These are phyloP conservation scores for Blastocystis sp. DNA, from an alignment of 352 stramenopile species.

Conservation along the genomic window DNA sequence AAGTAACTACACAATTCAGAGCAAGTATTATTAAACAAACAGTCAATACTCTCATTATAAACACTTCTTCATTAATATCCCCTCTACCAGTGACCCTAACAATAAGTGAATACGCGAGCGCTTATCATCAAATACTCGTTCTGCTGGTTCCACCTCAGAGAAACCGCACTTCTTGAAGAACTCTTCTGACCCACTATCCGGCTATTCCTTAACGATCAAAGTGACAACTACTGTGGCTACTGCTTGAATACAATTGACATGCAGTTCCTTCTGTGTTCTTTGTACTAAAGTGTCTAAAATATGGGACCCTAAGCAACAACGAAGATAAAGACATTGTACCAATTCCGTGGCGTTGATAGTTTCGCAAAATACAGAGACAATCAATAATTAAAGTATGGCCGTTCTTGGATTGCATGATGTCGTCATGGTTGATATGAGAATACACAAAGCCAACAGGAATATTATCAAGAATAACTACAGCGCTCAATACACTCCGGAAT, in stretches of 20 bases:
- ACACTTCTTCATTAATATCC: no score
- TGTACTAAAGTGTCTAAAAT: neutral
- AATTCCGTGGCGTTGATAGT: constrained; percentile 14
- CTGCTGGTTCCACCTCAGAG: no score
- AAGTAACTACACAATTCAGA: no score
- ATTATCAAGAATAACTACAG: constrained; percentile 54
- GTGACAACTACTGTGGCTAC: neutral
- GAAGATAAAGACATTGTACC: neutral
- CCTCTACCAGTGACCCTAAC: no score
- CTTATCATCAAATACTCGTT: no score
- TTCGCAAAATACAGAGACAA: constrained; percentile 36
- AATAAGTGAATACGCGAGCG: no score
- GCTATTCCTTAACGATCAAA: neutral
- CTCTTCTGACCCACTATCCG: neutral
- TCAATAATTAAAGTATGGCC: neutral
- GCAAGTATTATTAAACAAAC: no score
- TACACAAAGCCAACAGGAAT: constrained; percentile 52
- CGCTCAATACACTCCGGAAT: neutral
- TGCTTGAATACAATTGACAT: neutral
- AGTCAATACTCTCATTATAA: no score
- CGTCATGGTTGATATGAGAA: constrained; percentile 15
- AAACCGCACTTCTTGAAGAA: constrained; percentile 37
- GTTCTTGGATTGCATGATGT: neutral
- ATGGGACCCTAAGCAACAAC: neutral
- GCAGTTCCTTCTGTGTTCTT: neutral